phyloP scores from a whole-genome alignment of 768 basidiomycete genomes.

The Hericium coralloides region DNA sequence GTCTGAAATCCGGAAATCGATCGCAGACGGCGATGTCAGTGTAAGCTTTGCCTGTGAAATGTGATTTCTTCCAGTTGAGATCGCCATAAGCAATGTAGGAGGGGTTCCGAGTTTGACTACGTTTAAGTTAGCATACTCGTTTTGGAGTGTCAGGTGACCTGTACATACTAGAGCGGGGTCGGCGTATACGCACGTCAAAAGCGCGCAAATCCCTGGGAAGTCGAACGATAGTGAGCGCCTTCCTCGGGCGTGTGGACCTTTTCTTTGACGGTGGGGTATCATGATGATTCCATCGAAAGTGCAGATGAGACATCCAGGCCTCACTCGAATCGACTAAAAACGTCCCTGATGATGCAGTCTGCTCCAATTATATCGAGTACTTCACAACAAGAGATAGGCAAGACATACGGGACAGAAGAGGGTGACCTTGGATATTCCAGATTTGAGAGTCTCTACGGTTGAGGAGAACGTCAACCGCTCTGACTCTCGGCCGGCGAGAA shows the following conservation, averaged over 20 bases:
- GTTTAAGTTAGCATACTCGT: neutral
- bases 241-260: slow-evolving; percentile 16
- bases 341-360: slow-evolving; percentile 51
- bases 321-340: slow-evolving; percentile 64
- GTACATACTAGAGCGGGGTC: slow-evolving; percentile 34
- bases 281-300: slow-evolving; percentile 56
- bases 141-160: slow-evolving; percentile 4
- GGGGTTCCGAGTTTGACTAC: slow-evolving; percentile 60
- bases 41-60: slow-evolving; percentile 44
- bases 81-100: slow-evolving; percentile 40
- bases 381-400: neutral
- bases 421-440: slow-evolving; percentile 50
- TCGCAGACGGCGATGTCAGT: slow-evolving; percentile 45
- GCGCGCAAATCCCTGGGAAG: slow-evolving; percentile 57
- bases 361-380: neutral
- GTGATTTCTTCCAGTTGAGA: slow-evolving; percentile 66
- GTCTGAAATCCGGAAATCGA: slow-evolving; percentile 36
- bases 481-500: slow-evolving; percentile 52
- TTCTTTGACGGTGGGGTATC: slow-evolving; percentile 20
- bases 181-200: slow-evolving; percentile 53
- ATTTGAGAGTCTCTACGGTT: slow-evolving; percentile 32
- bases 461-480: slow-evolving; percentile 51
- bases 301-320: slow-evolving; percentile 52
- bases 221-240: slow-evolving; percentile 37
- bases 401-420: slow-evolving; percentile 66